phyloP scores from a whole-genome alignment of 2,329 filamentous ascomycete species.

The Diaporthe australafricana region DNA sequence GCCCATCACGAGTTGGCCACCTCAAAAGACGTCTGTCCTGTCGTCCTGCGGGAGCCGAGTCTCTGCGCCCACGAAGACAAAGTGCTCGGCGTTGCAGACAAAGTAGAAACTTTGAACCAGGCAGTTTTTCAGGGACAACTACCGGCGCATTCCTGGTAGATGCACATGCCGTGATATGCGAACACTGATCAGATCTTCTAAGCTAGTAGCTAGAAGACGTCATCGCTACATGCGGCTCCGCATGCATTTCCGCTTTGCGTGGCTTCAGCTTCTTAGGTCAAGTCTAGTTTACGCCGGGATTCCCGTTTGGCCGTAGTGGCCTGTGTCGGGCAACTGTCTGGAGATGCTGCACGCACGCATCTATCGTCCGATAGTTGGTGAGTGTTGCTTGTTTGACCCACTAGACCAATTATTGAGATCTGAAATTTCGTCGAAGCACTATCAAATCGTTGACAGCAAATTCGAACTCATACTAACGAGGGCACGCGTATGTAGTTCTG shows the following conservation, averaged over 20 bases:
- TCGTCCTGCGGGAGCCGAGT: neutral
- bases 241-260: slow-evolving; percentile 14
- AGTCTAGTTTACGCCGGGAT: slow-evolving; percentile 26
- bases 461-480: neutral
- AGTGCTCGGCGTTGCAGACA: slow-evolving; percentile 22
- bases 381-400: neutral
- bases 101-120: neutral
- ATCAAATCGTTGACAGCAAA: too few species aligned
- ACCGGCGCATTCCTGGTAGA: neutral
- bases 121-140: neutral
- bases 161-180: slow-evolving; percentile 10
- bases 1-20: neutral
- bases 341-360: neutral
- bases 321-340: neutral
- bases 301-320: neutral
- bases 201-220: slow-evolving; percentile 14
- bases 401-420: neutral
- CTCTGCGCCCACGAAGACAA: neutral
- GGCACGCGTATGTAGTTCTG: neutral
- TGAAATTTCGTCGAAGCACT: neutral
- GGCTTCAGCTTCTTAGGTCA: slow-evolving; percentile 6
- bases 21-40: neutral
- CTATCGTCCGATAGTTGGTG: neutral
- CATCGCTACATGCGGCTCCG: slow-evolving; percentile 30
- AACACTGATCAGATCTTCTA: slow-evolving; percentile 11